A percentile compares a stretch with the other conserved stretches of the same genome.
Evolutionary conservation across 2,329 filamentous ascomycete species (phyloP).

Genomic region (Nannizzia gypsea): DNA sequence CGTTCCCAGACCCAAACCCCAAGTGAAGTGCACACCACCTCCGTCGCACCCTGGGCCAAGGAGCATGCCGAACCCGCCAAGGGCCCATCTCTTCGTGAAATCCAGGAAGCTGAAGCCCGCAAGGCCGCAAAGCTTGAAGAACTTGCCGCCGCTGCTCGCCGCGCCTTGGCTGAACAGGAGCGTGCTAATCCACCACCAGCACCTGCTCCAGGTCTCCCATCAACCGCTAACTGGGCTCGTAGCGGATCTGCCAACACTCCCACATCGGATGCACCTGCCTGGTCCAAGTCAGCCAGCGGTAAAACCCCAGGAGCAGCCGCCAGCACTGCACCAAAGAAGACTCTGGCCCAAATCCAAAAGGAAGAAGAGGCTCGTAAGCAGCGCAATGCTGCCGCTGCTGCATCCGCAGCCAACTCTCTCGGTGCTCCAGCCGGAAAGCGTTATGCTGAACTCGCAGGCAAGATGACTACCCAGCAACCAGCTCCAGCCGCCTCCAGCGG

Average conservation of each 20-base stretch:
- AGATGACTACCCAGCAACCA: conserved; percentile 41
- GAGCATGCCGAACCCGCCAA: conserved; percentile 61
- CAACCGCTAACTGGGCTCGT: conserved; percentile 79
- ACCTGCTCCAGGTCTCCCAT: conserved; percentile 67
- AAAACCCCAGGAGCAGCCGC: conserved; percentile 31
- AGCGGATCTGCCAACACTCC: conserved; percentile 55
- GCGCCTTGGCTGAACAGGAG: conserved; percentile 70
- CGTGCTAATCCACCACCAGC: conserved; percentile 52
- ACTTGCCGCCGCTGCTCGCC: conserved; percentile 62
- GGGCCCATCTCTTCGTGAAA: conserved; percentile 87
- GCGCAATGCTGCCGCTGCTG: conserved; percentile 47
- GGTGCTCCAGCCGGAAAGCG: conserved; percentile 55
- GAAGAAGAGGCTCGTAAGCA: conserved; percentile 88
- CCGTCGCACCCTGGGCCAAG: conserved; percentile 90
- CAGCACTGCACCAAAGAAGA: conserved; percentile 58
- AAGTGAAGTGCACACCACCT: conserved; percentile 52
- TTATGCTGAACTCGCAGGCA: conserved; percentile 87
- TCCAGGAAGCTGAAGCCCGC: conserved; percentile 87
- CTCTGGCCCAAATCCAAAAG: conserved; percentile 86
- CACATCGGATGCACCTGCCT: conserved; percentile 35
- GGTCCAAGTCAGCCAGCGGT: conserved; percentile 39
- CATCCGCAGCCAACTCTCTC: conserved; percentile 33
- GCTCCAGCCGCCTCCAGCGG: conserved; percentile 34
- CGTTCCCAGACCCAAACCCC: conserved; percentile 69
- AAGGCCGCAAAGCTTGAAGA: conserved; percentile 86